Conservation (phyloP, 495 filamentous ascomycete genomes). For the Baudoinia panamericana region DNA sequence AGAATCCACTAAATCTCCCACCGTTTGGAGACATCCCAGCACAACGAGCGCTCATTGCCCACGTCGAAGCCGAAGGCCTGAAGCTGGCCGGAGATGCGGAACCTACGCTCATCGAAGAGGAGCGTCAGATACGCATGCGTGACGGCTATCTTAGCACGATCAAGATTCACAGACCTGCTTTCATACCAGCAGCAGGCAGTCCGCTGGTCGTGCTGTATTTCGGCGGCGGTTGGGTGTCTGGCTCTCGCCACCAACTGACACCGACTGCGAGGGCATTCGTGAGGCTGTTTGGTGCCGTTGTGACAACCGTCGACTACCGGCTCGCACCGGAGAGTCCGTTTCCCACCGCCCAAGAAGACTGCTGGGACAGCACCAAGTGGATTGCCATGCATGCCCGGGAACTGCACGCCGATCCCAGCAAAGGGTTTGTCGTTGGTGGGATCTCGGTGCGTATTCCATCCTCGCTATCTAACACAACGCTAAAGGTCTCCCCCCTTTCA, state of each 20-base stretch:
- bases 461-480: no score
- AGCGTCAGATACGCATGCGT: slow-evolving; percentile 28
- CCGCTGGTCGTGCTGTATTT: slow-evolving; percentile 34
- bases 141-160: slow-evolving; percentile 29
- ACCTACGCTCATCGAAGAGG: slow-evolving; percentile 11
- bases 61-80: neutral
- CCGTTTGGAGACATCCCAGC: no score
- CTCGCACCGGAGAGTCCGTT: slow-evolving; percentile 68
- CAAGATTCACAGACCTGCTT: slow-evolving; percentile 23
- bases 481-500: no score
- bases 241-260: slow-evolving; percentile 28
- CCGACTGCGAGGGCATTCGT: slow-evolving; percentile 23
- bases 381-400: slow-evolving; percentile 13
- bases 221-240: slow-evolving; percentile 36
- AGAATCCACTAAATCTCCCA: no score
- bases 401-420: slow-evolving; percentile 17
- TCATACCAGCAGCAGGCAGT: slow-evolving; percentile 23
- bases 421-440: slow-evolving; percentile 22
- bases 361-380: slow-evolving; percentile 15
- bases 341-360: slow-evolving; percentile 63
- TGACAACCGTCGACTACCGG: slow-evolving; percentile 61
- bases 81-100: slow-evolving; percentile 4
- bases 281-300: slow-evolving; percentile 45
- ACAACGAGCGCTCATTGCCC: no score
- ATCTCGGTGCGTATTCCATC: no score